These are phyloP conservation scores for Schizonepeta tenuifolia DNA, from an alignment of 257 asterid genomes.

Conservation along the genomic window DNA sequence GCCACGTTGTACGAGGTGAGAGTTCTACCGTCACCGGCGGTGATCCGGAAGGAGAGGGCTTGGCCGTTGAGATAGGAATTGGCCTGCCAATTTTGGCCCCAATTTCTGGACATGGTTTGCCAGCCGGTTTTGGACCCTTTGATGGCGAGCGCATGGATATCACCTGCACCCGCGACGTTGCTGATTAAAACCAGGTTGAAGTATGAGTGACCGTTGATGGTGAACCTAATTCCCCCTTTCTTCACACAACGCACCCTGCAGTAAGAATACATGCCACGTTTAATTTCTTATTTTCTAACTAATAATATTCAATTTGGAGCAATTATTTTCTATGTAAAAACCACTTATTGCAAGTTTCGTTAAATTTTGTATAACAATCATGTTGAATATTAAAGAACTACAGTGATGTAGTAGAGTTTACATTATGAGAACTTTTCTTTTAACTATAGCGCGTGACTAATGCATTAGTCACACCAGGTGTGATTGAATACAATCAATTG, in stretches of 20 bases:
- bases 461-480: too few species aligned
- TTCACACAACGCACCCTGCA: slow-evolving; percentile 55
- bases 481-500: too few species aligned
- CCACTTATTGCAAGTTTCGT: too few species aligned
- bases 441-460: too few species aligned
- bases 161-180: slow-evolving; percentile 66
- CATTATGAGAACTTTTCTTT: too few species aligned
- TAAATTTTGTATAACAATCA: too few species aligned
- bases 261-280: not conserved
- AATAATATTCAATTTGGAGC: not conserved
- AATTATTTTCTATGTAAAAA: not conserved
- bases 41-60: slow-evolving; percentile 48
- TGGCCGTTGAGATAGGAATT: slow-evolving; percentile 57
- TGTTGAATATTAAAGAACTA: too few species aligned
- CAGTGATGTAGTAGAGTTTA: too few species aligned
- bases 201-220: slow-evolving; percentile 56
- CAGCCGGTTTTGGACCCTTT: slow-evolving; percentile 58
- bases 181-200: slow-evolving; percentile 57
- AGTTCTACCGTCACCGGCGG: slow-evolving; percentile 55
- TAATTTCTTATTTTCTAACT: not conserved
- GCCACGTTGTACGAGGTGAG: slow-evolving; percentile 47
- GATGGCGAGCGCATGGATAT: slow-evolving; percentile 54
- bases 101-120: slow-evolving; percentile 60
- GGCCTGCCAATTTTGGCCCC: slow-evolving; percentile 69
- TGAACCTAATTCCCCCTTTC: slow-evolving; percentile 57